phyloP scores from a whole-genome alignment of 2,329 filamentous ascomycete genomes.

The Cordyceps tenuipes region DNA sequence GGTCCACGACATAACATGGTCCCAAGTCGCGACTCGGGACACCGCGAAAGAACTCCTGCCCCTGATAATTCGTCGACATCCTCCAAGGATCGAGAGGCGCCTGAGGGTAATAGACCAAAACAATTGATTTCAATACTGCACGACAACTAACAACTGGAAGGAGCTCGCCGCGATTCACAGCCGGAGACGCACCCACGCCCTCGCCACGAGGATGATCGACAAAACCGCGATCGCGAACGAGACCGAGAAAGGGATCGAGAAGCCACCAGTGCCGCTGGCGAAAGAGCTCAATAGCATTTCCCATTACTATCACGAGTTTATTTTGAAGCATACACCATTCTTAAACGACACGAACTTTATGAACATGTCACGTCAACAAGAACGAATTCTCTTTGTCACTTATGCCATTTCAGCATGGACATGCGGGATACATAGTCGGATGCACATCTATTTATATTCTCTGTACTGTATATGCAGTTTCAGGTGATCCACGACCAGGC shows the following conservation, averaged over 20 bases:
- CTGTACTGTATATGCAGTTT: neutral
- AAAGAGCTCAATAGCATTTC: neutral
- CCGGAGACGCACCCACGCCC: neutral
- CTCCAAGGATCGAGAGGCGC: constrained; percentile 7
- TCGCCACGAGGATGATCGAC: neutral
- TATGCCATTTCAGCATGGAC: constrained; percentile 9
- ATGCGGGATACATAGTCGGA: constrained; percentile 1
- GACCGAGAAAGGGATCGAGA: neutral
- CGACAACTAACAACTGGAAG: neutral
- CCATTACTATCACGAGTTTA: neutral
- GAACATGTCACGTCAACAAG: constrained; percentile 10
- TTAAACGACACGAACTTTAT: constrained; percentile 10
- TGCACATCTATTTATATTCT: neutral
- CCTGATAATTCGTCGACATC: constrained; percentile 12
- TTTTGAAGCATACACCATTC: neutral
- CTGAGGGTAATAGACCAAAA: neutral
- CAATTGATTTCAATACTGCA: neutral
- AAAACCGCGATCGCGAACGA: neutral
- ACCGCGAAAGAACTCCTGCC: constrained; percentile 4
- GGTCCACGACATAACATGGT: constrained; percentile 17
- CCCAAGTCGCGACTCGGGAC: neutral
- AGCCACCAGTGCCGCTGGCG: neutral
- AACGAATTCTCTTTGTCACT: constrained; percentile 9
- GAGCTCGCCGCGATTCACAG: neutral
- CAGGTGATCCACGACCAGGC: neutral